These are phyloP conservation scores for Argentina anserina DNA, from an alignment of 306 rosid species.

Conservation along the genomic window DNA sequence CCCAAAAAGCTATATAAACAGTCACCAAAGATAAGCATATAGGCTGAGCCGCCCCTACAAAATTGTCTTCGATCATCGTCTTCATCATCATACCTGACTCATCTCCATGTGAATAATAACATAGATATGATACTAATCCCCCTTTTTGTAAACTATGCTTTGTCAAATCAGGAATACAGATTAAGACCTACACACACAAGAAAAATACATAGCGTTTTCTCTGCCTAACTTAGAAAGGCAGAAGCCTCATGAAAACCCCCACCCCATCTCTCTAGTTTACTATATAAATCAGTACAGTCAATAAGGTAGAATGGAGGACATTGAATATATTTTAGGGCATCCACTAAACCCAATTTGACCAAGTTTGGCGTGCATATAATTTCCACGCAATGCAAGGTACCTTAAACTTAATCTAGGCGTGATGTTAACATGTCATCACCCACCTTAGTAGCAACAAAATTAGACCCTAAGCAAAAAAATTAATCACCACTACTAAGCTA, in stretches of 20 bases:
- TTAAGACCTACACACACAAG: constrained; percentile 18
- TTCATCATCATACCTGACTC: constrained; percentile 45
- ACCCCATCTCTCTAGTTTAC: not conserved
- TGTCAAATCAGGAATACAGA: constrained; percentile 29
- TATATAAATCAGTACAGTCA: not conserved
- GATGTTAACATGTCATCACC: constrained; percentile 19
- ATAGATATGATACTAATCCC: not conserved
- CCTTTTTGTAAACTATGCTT: constrained; percentile 10
- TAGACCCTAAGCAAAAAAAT: constrained; percentile 12
- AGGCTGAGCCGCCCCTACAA: constrained; percentile 33
- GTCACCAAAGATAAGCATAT: constrained; percentile 16
- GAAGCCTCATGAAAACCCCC: not conserved
- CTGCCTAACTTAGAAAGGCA: not conserved
- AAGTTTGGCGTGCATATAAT: constrained; percentile 1
- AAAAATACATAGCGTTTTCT: not conserved
- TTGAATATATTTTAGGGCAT: not conserved
- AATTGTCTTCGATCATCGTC: constrained; percentile 15
- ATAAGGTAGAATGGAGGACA: not conserved
- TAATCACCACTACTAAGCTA: constrained; percentile 11
- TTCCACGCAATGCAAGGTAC: not conserved
- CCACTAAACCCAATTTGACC: not conserved
- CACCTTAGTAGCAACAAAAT: constrained; percentile 14
- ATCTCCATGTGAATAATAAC: constrained; percentile 24
- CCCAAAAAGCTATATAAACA: constrained; percentile 15
- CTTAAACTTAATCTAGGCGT: constrained; percentile 11